These are phyloP conservation scores for Coemansia sp. DNA, from an alignment of 192 early-diverging fungal genomes.

Conservation along the genomic window DNA sequence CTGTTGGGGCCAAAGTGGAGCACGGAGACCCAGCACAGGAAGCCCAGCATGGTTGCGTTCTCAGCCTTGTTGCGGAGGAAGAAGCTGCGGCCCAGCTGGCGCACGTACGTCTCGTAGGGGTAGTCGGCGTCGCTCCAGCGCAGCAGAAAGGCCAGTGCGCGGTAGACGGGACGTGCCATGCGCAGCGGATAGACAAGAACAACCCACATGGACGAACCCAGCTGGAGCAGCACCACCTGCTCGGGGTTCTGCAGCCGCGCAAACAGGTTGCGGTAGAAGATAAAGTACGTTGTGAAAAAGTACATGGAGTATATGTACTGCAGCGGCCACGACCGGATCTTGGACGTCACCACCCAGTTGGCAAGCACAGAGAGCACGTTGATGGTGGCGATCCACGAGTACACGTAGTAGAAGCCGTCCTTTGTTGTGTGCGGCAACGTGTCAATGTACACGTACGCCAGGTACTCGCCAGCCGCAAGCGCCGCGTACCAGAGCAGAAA, in stretches of 20 bases:
- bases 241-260: conserved; percentile 67
- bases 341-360: conserved; percentile 64
- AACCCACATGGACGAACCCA: conserved; percentile 72
- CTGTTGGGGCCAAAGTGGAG: conserved; percentile 72
- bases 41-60: conserved; percentile 76
- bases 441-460: conserved; percentile 63
- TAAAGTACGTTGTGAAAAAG: conserved; percentile 80
- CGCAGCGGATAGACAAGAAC: conserved; percentile 72
- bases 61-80: conserved; percentile 75
- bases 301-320: conserved; percentile 72
- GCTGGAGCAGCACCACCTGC: conserved; percentile 66
- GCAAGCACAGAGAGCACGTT: conserved; percentile 67
- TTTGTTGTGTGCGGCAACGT: conserved; percentile 59
- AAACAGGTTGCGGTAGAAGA: conserved; percentile 79
- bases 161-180: conserved; percentile 64
- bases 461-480: conserved; percentile 67
- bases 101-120: conserved; percentile 66
- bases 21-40: conserved; percentile 68
- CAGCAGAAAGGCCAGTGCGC: conserved; percentile 44
- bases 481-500: conserved; percentile 69
- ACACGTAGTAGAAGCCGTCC: conserved; percentile 70
- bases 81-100: conserved; percentile 67
- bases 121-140: conserved; percentile 58
- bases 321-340: conserved; percentile 67
- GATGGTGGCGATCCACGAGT: conserved; percentile 70